Base-by-base conservation (phyloP, 805 yeast genomes). In the Candida incommunis region DNA sequence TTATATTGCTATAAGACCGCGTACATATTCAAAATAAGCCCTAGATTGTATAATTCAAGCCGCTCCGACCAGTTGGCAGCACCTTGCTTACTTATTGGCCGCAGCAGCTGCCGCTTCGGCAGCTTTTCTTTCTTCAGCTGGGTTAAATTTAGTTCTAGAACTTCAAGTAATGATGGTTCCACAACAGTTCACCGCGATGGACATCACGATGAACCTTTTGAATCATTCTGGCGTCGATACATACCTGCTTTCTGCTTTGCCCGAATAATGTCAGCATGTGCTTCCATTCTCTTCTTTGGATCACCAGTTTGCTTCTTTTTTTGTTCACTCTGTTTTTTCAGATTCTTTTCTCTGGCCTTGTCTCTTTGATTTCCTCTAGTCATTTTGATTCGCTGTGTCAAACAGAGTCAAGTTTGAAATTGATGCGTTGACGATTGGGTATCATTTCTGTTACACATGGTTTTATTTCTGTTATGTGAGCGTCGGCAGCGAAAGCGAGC, bases 361-460 rank as follows among this genome's bases (percentile, higher is more conserved):
- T 90, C 98, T 63, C 98, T 76, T 66, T 92, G 97, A 64, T 90
- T 92, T 25, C 98, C 98, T 69, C 98, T 76, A 44, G 95, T 80
- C 96, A 90, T 88, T n/a, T 42, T 25, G 9, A 18, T 13, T n/a
- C 7, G 37, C 37, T 5, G n/a, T n/a, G n/a, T n/a, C n/a, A n/a
- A n/a, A n/a, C n/a, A n/a, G n/a, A n/a, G n/a, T n/a, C n/a, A n/a
- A n/a, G n/a, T n/a, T n/a, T n/a, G n/a, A n/a, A n/a, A n/a, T n/a
- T n/a, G n/a, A n/a, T n/a, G n/a, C n/a, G n/a, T n/a, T n/a, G n/a
- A n/a, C n/a, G n/a, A n/a, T n/a, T n/a, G n/a, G n/a, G n/a, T n/a
- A n/a, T n/a, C n/a, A n/a, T n/a, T n/a, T n/a, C n/a, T n/a, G n/a
- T n/a, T n/a, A n/a, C n/a, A n/a, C n/a, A n/a, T n/a, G n/a, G n/a